Percentiles rank a stretch among this genome's conserved stretches.
phyloP scores from a whole-genome alignment of 2,329 filamentous ascomycete species.

The Aspergillus fructus region DNA sequence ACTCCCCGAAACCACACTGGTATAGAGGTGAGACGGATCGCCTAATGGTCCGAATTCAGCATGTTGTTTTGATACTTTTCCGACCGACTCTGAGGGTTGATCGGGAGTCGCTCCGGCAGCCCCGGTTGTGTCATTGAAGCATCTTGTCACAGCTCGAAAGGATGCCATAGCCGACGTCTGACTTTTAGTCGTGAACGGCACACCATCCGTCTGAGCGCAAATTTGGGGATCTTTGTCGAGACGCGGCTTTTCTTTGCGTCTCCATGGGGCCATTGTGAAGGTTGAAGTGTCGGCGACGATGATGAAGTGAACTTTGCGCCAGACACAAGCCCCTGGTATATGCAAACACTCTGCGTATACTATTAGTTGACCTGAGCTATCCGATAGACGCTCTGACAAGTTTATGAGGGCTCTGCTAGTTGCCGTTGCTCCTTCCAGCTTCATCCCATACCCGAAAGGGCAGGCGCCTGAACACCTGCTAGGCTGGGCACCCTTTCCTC shows the following conservation, averaged over 20 bases:
- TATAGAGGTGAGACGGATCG: constrained; percentile 75
- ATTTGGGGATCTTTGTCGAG: constrained; percentile 12
- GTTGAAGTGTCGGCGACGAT: background rate
- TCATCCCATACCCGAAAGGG: too few relatives aligned
- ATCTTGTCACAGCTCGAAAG: constrained; percentile 18
- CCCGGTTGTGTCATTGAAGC: constrained; percentile 9
- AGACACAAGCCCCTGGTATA: too few relatives aligned
- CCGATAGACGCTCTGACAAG: too few relatives aligned
- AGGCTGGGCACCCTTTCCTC: too few relatives aligned
- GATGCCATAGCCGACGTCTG: constrained; percentile 15
- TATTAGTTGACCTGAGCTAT: too few relatives aligned
- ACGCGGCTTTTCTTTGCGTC: constrained; percentile 18
- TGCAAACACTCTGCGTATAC: too few relatives aligned
- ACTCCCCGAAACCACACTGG: constrained; percentile 76
- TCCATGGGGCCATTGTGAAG: constrained; percentile 23
- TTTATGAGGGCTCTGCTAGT: too few relatives aligned
- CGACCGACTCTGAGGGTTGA: constrained; percentile 59
- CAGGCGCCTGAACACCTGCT: too few relatives aligned
- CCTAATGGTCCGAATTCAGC: constrained; percentile 84
- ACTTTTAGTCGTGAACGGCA: background rate
- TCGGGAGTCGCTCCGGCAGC: background rate
- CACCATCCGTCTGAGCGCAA: constrained; percentile 2
- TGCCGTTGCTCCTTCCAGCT: too few relatives aligned
- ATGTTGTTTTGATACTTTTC: constrained; percentile 69
- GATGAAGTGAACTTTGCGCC: background rate